Evolutionary conservation across 2,329 filamentous ascomycete genomes (phyloP).

Genomic region (Colletotrichum sp.): DNA sequence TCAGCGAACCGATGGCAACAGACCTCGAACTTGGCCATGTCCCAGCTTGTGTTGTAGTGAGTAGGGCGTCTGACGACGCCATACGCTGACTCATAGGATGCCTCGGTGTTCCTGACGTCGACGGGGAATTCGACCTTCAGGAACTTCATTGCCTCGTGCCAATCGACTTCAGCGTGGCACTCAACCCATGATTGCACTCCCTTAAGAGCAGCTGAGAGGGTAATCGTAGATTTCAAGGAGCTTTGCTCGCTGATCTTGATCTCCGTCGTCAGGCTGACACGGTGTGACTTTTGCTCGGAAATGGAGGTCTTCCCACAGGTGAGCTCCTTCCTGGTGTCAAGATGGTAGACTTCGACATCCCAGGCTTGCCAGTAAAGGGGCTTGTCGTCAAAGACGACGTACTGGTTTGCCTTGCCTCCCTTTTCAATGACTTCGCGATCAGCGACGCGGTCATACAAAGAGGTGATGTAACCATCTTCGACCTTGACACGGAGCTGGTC

Average conservation of each 20-base stretch:
- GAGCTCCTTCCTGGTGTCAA: slow-evolving; percentile 84
- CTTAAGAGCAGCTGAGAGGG: slow-evolving; percentile 71
- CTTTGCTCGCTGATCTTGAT: slow-evolving; percentile 88
- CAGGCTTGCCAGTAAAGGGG: slow-evolving; percentile 97
- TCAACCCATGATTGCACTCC: slow-evolving; percentile 75
- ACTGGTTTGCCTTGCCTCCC: slow-evolving; percentile 82
- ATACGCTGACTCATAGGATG: slow-evolving; percentile 94
- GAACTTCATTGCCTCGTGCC: slow-evolving; percentile 97
- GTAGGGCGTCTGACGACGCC: slow-evolving; percentile 88
- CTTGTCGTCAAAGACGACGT: slow-evolving; percentile 96
- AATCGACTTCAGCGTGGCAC: slow-evolving; percentile 87
- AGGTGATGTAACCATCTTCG: slow-evolving; percentile 78
- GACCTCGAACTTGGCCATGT: slow-evolving; percentile 98
- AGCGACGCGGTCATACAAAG: slow-evolving; percentile 76
- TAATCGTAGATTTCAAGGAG: slow-evolving; percentile 86
- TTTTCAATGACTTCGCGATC: slow-evolving; percentile 79
- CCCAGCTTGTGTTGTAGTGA: slow-evolving; percentile 97
- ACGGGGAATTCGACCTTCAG: slow-evolving; percentile 99
- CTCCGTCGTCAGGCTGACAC: slow-evolving; percentile 81
- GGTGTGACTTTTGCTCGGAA: slow-evolving; percentile 72
- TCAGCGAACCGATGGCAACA: slow-evolving; percentile 96
- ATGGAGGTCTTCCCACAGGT: slow-evolving; percentile 72
- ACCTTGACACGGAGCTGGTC: slow-evolving; percentile 75
- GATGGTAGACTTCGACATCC: slow-evolving; percentile 97
- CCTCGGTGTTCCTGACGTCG: slow-evolving; percentile 87